phyloP scores from a whole-genome alignment of 2,329 filamentous ascomycete genomes.

The Mollisia scopiformis region DNA sequence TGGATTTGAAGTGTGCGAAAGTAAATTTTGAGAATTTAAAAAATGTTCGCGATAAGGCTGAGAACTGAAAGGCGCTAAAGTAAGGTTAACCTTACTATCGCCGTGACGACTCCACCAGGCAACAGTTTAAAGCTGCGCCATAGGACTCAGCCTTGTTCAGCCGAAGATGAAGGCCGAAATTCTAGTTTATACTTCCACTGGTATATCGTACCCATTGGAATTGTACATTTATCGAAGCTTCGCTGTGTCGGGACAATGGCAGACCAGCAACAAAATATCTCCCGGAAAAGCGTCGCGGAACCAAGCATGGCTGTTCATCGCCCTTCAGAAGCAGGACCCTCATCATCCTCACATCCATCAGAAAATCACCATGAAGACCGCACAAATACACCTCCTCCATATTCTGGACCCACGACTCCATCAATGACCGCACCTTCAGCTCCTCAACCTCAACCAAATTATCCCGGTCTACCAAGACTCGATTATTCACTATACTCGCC shows the following conservation, averaged over 20 bases:
- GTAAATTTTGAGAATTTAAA: constrained; percentile 19
- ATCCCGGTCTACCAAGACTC: constrained; percentile 30
- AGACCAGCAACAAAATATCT: constrained; percentile 5
- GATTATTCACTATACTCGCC: constrained; percentile 47
- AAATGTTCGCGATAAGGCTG: constrained; percentile 18
- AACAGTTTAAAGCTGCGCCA: constrained; percentile 16
- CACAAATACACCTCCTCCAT: constrained; percentile 31
- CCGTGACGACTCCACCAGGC: constrained; percentile 8
- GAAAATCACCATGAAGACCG: constrained; percentile 19
- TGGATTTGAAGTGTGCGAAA: not conserved
- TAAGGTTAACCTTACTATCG: constrained; percentile 6
- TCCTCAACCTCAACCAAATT: constrained; percentile 14
- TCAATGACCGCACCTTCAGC: constrained; percentile 5
- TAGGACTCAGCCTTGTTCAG: constrained; percentile 16
- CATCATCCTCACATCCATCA: constrained; percentile 6
- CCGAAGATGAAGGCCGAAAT: constrained; percentile 4
- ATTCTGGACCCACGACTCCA: constrained; percentile 27
- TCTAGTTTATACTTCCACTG: not conserved
- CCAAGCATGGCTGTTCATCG: constrained; percentile 22
- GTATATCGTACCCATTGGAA: too few species aligned
- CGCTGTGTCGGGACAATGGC: not conserved
- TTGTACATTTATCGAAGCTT: too few species aligned
- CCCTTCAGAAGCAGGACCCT: constrained; percentile 21
- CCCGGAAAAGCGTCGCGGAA: constrained; percentile 25
- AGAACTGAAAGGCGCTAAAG: constrained; percentile 15